A percentile compares a stretch with the other conserved stretches of the same genome.
These are phyloP conservation scores for Periglandula ipomoeae DNA, from an alignment of 2,329 filamentous ascomycete genomes.

Conservation along the genomic window DNA sequence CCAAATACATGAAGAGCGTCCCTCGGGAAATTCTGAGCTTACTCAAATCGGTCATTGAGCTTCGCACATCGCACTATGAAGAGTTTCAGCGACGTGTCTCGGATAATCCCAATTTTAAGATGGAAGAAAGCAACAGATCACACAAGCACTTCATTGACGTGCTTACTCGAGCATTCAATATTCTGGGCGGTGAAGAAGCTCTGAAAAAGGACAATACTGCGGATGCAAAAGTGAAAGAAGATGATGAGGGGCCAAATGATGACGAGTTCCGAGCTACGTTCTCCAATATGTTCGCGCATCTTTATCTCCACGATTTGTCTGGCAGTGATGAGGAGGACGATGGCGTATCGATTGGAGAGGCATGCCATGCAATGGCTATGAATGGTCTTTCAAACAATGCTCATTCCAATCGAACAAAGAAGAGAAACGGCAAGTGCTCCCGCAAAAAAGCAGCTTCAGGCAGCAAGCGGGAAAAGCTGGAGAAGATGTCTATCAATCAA, in stretches of 20 bases:
- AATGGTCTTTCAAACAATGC: not conserved
- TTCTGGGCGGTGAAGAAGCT: constrained; percentile 24
- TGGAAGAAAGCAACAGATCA: constrained; percentile 27
- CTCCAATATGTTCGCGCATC: constrained; percentile 2
- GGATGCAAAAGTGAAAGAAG: not conserved
- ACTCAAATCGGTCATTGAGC: constrained; percentile 29
- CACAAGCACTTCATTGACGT: constrained; percentile 35
- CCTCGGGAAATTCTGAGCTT: constrained; percentile 25
- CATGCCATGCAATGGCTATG: not conserved
- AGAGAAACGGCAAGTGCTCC: not conserved
- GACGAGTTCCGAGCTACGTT: not conserved
- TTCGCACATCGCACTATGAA: constrained; percentile 18
- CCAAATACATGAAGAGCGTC: constrained; percentile 21
- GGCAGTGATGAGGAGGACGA: not conserved
- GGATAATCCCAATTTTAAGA: constrained; percentile 23
- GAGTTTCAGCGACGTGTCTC: constrained; percentile 24
- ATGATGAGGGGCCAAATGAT: not conserved
- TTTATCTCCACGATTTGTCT: not conserved
- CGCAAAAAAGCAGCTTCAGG: not conserved
- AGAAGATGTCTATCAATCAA: constrained; percentile 10
- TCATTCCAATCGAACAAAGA: not conserved
- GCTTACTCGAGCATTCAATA: constrained; percentile 25
- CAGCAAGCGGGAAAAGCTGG: not conserved
- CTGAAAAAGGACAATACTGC: constrained; percentile 6
- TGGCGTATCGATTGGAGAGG: not conserved